Evolutionary conservation across 176 grass and related monocot species (phyloP).

Genomic region (Canna indica): DNA sequence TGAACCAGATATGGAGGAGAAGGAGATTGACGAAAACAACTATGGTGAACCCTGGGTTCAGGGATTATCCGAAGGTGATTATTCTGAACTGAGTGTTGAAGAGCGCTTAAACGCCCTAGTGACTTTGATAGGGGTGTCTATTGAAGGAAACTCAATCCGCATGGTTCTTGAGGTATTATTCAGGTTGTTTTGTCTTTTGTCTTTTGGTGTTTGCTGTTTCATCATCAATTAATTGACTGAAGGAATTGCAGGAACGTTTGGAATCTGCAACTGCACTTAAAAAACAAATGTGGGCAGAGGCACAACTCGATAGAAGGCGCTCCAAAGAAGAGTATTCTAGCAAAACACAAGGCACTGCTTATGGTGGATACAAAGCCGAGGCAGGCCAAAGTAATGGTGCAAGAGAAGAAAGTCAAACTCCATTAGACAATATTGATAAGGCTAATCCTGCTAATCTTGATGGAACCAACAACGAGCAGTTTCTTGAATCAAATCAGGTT

Average conservation of each 20-base stretch:
- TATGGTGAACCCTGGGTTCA: constrained; percentile 79
- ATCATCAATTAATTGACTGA: constrained; percentile 16
- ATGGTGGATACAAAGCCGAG: constrained; percentile 23
- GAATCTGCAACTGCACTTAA: constrained; percentile 88
- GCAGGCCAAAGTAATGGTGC: constrained; percentile 40
- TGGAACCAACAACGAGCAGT: constrained; percentile 25
- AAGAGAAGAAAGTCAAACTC: constrained; percentile 25
- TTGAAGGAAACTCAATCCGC: constrained; percentile 71
- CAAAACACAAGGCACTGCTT: constrained; percentile 45
- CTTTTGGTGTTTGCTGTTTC: constrained; percentile 17
- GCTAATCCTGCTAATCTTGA: constrained; percentile 32
- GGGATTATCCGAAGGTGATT: constrained; percentile 80
- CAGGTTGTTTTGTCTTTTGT: neutral
- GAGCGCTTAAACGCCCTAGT: constrained; percentile 80
- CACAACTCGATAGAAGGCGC: constrained; percentile 89
- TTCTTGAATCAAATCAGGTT: constrained; percentile 32
- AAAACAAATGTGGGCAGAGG: constrained; percentile 97
- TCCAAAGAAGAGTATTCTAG: constrained; percentile 57
- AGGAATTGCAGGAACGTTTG: constrained; percentile 60
- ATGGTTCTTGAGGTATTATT: constrained; percentile 35
- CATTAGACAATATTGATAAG: constrained; percentile 27
- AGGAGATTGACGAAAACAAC: constrained; percentile 82
- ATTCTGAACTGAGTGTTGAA: constrained; percentile 81
- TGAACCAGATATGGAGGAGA: constrained; percentile 36
- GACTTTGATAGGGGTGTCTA: constrained; percentile 67